Base-by-base conservation (phyloP, 2,329 filamentous ascomycete species). In the Rhynchosporium agropyri region DNA sequence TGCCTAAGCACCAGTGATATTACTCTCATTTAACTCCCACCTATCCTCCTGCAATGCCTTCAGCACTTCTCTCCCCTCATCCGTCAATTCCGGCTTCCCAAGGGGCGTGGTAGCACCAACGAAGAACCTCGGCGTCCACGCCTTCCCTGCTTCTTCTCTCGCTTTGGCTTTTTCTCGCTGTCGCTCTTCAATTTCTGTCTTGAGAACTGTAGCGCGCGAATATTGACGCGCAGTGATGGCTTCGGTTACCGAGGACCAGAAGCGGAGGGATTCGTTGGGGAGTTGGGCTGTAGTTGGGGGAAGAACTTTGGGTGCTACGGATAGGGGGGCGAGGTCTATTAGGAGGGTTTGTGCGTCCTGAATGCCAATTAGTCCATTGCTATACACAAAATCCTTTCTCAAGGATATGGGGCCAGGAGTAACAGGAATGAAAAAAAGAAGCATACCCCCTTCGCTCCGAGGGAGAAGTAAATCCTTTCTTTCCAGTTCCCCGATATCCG, bases 71-170 rank as follows among this genome's bases (percentile, higher is more conserved):
- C 79, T 78, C n/a, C 88, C 88, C 55, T 89, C 86, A 53, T 81
- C 77, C 0, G 83, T 89, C 68, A 90, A 75, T 65, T 87, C 81
- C 0, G 88, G 88, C 71, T 80, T 83, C 1, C 88, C 88, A 33
- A 82, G 72, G 0, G 83, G 79, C 57, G 83, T 84, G n/a, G 85
- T 80, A 0, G 81, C 80, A 3, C 80, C 82, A 0, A 82, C 87
- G 77, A 99, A 99, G 78, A 96, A 99, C 49, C 92, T 83, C n/a
- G 95, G 95, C 68, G 88, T 81, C 87, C 91, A 99, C 40, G 85
- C 83, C 63, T 84, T 83, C 12, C 87, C 84, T 13, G 83, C 83
- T 50, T 83, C 82, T 74, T 94, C 89, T 49, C 95, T 83, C 74
- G 94, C 87, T 29, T 91, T 87, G 1, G 91, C 93, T 78, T 91